Evolutionary conservation across 1,284 basidiomycete genomes (phyloP).

Genomic region (Ganoderma sinense): DNA sequence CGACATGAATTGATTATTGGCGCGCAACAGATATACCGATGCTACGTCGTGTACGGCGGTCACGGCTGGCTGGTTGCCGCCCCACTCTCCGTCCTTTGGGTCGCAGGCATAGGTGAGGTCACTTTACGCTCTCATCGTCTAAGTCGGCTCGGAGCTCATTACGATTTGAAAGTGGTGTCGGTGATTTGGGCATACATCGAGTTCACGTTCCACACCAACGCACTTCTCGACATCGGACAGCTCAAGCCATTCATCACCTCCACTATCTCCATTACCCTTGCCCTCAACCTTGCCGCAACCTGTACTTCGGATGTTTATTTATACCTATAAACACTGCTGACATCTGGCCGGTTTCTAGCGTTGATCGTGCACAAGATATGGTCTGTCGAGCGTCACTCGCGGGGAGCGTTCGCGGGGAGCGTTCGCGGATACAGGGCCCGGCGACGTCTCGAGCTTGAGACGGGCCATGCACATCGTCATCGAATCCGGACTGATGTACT

Average conservation of each 20-base stretch:
- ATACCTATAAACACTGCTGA: neutral
- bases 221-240: constrained; percentile 3
- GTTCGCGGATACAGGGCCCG: neutral
- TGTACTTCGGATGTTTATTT: constrained; percentile 28
- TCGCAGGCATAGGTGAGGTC: neutral
- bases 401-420: neutral
- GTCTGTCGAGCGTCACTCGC: neutral
- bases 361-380: constrained; percentile 1
- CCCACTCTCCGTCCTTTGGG: neutral
- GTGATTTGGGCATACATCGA: neutral
- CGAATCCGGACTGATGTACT: constrained; percentile 19
- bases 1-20: neutral
- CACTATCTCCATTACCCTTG: constrained; percentile 46
- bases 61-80: constrained; percentile 22
- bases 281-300: constrained; percentile 45
- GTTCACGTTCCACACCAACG: constrained; percentile 2
- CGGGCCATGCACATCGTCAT: constrained; percentile 15
- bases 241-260: constrained; percentile 47
- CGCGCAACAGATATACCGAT: constrained; percentile 36
- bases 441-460: neutral
- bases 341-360: neutral
- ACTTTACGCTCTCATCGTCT: neutral
- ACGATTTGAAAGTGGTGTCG: neutral
- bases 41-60: constrained; percentile 34
- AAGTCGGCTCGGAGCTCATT: neutral